Conservation (phyloP, 768 basidiomycete genomes). For the Leucocoprinus leucothites region DNA sequence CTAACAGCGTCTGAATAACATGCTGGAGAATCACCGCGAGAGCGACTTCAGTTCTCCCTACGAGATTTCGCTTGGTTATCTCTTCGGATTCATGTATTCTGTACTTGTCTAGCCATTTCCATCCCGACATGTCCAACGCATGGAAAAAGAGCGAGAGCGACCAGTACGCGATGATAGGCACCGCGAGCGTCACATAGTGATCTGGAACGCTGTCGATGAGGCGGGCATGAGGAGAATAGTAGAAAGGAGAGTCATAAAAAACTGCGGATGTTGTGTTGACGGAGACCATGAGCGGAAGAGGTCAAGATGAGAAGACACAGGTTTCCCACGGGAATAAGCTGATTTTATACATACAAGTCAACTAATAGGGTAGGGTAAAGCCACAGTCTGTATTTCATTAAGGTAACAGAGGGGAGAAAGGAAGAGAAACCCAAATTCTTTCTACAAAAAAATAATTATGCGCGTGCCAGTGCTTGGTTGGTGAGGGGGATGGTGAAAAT, state of each 20-base stretch:
- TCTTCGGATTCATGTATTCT: conserved; percentile 88
- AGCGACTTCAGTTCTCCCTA: conserved; percentile 67
- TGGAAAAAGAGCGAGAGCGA: conserved; percentile 75
- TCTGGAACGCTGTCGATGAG: conserved; percentile 66
- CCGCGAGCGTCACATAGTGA: conserved; percentile 62
- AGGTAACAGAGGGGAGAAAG: too few relatives aligned
- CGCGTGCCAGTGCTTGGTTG: too few relatives aligned
- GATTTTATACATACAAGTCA: conserved; percentile 12
- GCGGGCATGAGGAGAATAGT: conserved; percentile 43
- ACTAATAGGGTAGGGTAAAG: too few relatives aligned
- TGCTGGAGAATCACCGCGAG: conserved; percentile 87
- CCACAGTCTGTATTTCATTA: conserved; percentile 1
- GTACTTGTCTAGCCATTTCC: conserved; percentile 77
- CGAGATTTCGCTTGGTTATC: conserved; percentile 71
- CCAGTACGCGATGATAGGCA: conserved; percentile 88
- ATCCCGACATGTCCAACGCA: conserved; percentile 70
- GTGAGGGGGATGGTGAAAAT: conserved; percentile 10
- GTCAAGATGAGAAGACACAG: conserved; percentile 13
- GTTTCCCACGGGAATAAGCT: conserved; percentile 8
- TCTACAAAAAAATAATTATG: conserved; percentile 11
- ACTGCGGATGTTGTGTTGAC: conserved; percentile 8
- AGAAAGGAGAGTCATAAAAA: conserved; percentile 40
- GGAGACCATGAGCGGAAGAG: too few relatives aligned
- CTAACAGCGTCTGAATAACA: conserved; percentile 74
- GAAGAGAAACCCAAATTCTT: too few relatives aligned